phyloP scores from a whole-genome alignment of 2,329 filamentous ascomycete genomes.

The Pezizomycotina sp. region DNA sequence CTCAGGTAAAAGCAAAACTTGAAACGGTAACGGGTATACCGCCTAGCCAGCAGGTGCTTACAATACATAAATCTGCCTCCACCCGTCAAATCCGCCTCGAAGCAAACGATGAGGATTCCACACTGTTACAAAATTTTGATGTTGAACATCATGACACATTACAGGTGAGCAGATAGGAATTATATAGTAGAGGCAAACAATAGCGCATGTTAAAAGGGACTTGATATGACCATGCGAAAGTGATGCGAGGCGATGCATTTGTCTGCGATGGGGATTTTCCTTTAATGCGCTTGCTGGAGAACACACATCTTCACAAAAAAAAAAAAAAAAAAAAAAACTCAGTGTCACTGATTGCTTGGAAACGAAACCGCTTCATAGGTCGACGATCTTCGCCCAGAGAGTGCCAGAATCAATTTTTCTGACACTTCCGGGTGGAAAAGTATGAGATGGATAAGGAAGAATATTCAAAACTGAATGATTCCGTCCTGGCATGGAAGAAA shows the following conservation, averaged over 20 bases:
- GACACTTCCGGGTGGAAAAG: constrained; percentile 71
- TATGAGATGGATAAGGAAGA: constrained; percentile 73
- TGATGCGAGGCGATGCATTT: too few species aligned
- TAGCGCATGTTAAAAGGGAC: too few species aligned
- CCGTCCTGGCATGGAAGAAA: constrained; percentile 89
- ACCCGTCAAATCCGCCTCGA: constrained; percentile 48
- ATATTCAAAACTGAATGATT: constrained; percentile 74
- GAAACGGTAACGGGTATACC: constrained; percentile 89
- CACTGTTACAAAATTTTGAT: constrained; percentile 46
- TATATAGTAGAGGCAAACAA: too few species aligned
- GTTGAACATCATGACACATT: constrained; percentile 62
- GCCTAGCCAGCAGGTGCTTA: constrained; percentile 58
- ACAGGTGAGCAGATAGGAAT: constrained; percentile 37
- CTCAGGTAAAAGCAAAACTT: constrained; percentile 67
- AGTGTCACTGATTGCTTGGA: too few species aligned
- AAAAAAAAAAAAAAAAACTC: constrained; percentile 10
- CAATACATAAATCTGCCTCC: constrained; percentile 46
- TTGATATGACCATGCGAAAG: too few species aligned
- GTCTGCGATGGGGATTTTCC: neutral
- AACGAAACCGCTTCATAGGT: constrained; percentile 41
- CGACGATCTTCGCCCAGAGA: constrained; percentile 56
- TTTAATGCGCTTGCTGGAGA: too few species aligned
- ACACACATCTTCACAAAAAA: too few species aligned
- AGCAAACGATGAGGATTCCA: constrained; percentile 55
- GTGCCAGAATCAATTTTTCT: constrained; percentile 62